phyloP scores from a whole-genome alignment of 768 basidiomycete genomes.

The Daedaleopsis nitida region DNA sequence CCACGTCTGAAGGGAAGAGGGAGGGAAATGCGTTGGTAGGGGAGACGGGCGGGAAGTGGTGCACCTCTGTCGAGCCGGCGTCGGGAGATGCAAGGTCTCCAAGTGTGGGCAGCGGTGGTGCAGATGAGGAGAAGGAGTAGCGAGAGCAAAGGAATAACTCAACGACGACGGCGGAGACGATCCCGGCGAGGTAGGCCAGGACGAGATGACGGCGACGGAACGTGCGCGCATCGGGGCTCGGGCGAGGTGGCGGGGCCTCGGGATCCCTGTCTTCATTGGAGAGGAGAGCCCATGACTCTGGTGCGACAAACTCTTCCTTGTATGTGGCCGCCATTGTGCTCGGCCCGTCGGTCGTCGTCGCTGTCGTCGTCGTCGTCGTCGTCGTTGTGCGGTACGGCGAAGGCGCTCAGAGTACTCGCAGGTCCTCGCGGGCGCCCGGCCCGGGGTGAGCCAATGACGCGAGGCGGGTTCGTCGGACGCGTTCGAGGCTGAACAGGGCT shows the following conservation, averaged over 20 bases:
- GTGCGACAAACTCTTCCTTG: conserved; percentile 12
- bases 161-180: conserved; percentile 48
- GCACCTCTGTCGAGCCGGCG: conserved; percentile 70
- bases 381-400: not conserved
- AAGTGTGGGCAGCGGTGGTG: conserved; percentile 8
- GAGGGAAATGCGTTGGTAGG: conserved; percentile 76
- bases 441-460: no score
- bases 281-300: conserved; percentile 17
- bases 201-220: conserved; percentile 14
- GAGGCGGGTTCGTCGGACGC: no score
- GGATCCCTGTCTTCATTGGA: conserved; percentile 1
- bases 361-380: not conserved
- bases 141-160: conserved; percentile 51
- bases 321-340: conserved; percentile 13
- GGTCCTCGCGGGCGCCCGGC: not conserved
- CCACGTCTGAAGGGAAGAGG: conserved; percentile 75
- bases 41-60: conserved; percentile 70
- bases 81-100: conserved; percentile 58
- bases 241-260: conserved; percentile 1
- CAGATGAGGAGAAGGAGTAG: conserved; percentile 33
- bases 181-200: conserved; percentile 42
- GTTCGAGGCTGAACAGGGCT: no score
- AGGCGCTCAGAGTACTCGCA: not conserved
- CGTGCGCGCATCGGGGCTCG: conserved; percentile 17
- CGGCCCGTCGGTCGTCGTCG: not conserved